Evolutionary conservation across 2,329 filamentous ascomycete species (phyloP).

Genomic region (Acrodontium crateriforme): DNA sequence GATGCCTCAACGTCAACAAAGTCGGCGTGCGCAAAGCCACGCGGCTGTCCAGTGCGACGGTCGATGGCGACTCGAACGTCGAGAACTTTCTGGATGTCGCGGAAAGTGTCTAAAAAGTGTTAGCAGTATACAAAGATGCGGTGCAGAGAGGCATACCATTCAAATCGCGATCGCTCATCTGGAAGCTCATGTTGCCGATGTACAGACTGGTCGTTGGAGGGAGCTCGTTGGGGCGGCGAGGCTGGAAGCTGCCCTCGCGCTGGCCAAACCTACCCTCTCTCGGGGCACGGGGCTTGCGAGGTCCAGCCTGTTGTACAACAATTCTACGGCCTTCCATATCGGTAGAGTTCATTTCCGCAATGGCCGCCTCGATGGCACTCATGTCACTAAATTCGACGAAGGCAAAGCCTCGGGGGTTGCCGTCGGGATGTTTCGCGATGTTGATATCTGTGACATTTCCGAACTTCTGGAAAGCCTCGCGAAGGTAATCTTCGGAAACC

Average conservation of each 20-base stretch:
- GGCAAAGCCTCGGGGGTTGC: no score
- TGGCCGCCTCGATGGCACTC: no score
- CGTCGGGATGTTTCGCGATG: no score
- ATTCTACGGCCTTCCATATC: no score
- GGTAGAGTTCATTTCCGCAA: constrained; percentile 18
- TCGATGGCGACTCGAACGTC: constrained; percentile 77
- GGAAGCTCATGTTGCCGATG: constrained; percentile 75
- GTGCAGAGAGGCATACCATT: constrained; percentile 32
- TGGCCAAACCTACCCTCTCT: no score
- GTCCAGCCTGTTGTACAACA: no score
- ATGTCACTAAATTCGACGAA: no score
- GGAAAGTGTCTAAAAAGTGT: constrained; percentile 44
- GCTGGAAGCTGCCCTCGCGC: constrained; percentile 3
- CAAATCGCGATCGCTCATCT: constrained; percentile 71
- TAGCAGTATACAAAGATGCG: constrained; percentile 1
- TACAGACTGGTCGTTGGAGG: constrained; percentile 59
- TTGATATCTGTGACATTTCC: no score
- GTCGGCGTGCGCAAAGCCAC: constrained; percentile 75
- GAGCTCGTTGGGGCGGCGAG: no score
- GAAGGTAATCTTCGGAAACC: no score
- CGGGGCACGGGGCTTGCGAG: no score
- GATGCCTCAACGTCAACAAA: constrained; percentile 58
- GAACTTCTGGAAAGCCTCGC: no score
- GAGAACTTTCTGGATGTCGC: constrained; percentile 51
- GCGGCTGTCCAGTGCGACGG: constrained; percentile 61